Evolutionary conservation across 2,329 filamentous ascomycete genomes (phyloP), one percentile per base, ranked within the genome.

Genomic region (Calonectria leucothoes): DNA sequence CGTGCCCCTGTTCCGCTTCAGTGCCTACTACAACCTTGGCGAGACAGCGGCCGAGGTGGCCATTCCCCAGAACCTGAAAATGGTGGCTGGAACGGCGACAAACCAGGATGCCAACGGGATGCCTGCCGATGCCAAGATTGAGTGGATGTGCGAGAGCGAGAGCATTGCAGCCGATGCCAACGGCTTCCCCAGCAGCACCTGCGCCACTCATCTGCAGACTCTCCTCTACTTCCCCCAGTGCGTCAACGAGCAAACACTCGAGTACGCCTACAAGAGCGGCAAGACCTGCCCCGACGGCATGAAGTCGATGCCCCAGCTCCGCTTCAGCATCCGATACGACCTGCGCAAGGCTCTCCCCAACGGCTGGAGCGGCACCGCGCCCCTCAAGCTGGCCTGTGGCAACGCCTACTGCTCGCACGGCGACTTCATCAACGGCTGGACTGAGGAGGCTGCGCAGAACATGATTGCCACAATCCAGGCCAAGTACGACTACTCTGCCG

Each of bases 361-460:
- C 52, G 86, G 87, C 25, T 88, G 87, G 87, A 82, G 73, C 42
- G 86, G 87, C 51, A 81, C 79, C 0, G 83, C 86, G 1, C 87
- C 87, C 0, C 75, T 88, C 27, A 83, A 87, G 80, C 82, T 88
- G 0, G 82, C 87, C 0, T 87, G 83, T 70, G 85, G 85, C 0
- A 76, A 78, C n/a, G 83, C 84, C 0, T 87, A 82, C 76, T 86
- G 84, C 82, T 82, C 80, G 4, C 87, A 88, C 75, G 86, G 87
- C 4, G 87, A 88, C 75, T 88, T 88, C 66, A 86, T 88, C 78
- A 88, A 88, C 48, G 87, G 83, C 6, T 88, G 87, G 87, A 79
- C 76, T 6, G 76, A 77, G 68, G 77, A 79, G 67, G 66, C 77
- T 5, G 77, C 77, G 0, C 80, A 78, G 69, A 85, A 86, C 69